phyloP scores from a whole-genome alignment of 352 stramenopile species.

The Phytophthora gonapodyides region DNA sequence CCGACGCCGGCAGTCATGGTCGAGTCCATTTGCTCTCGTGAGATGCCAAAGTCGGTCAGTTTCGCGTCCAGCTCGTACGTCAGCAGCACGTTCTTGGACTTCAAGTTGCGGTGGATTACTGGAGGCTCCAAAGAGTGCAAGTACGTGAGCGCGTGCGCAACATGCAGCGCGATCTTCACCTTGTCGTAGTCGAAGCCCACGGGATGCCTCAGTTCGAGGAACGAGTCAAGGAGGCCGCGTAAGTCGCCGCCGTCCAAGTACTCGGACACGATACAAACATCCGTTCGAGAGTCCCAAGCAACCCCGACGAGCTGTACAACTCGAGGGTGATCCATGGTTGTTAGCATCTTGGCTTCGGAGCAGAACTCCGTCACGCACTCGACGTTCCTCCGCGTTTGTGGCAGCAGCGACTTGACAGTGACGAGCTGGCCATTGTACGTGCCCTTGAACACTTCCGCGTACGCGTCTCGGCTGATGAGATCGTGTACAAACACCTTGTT shows the following conservation, averaged over 20 bases:
- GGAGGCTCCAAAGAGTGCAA: constrained; percentile 35
- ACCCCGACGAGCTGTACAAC: constrained; percentile 45
- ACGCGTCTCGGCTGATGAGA: constrained; percentile 37
- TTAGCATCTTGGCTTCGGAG: constrained; percentile 26
- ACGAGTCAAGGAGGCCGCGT: constrained; percentile 16
- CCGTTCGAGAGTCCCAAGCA: constrained; percentile 36
- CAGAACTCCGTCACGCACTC: constrained; percentile 18
- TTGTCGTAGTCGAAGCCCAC: constrained; percentile 42
- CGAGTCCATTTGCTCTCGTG: constrained; percentile 25
- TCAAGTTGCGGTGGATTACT: constrained; percentile 47
- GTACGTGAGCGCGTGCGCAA: constrained; percentile 40
- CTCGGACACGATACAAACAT: constrained; percentile 43
- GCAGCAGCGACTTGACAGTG: constrained; percentile 36
- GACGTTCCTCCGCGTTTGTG: constrained; percentile 19
- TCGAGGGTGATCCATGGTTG: constrained; percentile 29
- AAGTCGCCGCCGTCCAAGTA: constrained; percentile 34
- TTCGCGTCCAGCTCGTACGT: constrained; percentile 38
- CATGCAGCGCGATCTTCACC: constrained; percentile 31
- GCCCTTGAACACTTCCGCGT: constrained; percentile 42
- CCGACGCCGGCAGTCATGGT: constrained; percentile 46
- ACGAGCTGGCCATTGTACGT: constrained; percentile 33
- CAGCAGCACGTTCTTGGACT: constrained; percentile 45
- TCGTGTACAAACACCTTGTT: constrained; percentile 37
- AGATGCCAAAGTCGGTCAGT: constrained; percentile 49
- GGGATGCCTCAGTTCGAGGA: constrained; percentile 19